These are phyloP conservation scores for Teunomyces kruisii DNA, from an alignment of 805 yeast genomes.

Conservation along the genomic window DNA sequence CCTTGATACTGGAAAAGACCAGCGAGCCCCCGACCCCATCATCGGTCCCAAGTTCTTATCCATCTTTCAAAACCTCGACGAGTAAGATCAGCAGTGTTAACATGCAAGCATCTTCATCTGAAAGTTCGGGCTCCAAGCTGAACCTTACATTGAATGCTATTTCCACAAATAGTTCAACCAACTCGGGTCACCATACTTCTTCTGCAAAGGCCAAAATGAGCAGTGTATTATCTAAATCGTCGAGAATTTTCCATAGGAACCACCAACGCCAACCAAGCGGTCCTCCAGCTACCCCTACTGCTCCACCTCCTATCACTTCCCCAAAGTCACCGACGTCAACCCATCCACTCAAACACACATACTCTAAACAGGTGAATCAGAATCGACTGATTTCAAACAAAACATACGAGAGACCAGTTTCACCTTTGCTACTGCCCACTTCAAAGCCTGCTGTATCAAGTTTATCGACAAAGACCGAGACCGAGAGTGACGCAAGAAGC, in stretches of 20 bases:
- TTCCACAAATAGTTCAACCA: constrained; percentile 3
- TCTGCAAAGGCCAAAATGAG: constrained; percentile 15
- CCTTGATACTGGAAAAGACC: constrained; percentile 5
- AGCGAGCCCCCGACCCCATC: constrained; percentile 2
- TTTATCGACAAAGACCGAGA: background rate
- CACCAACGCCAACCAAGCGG: constrained; percentile 12
- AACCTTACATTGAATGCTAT: background rate
- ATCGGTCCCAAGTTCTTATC: background rate
- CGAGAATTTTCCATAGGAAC: constrained; percentile 26
- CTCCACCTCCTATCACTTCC: constrained; percentile 4
- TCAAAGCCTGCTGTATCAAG: background rate
- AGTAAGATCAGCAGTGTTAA: background rate
- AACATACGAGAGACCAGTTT: constrained; percentile 18
- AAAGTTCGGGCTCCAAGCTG: background rate
- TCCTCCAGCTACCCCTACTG: background rate
- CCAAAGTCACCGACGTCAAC: constrained; percentile 5
- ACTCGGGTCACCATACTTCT: background rate
- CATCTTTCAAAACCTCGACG: background rate
- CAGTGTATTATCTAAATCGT: constrained; percentile 26
- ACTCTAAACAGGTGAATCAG: constrained; percentile 33
- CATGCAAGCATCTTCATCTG: background rate
- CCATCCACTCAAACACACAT: constrained; percentile 23
- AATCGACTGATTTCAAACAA: constrained; percentile 27
- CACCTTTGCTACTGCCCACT: constrained; percentile 15
- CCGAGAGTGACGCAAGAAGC: background rate